Conservation (phyloP, 2,329 filamentous ascomycete genomes). For the Clarireedia sp. region DNA sequence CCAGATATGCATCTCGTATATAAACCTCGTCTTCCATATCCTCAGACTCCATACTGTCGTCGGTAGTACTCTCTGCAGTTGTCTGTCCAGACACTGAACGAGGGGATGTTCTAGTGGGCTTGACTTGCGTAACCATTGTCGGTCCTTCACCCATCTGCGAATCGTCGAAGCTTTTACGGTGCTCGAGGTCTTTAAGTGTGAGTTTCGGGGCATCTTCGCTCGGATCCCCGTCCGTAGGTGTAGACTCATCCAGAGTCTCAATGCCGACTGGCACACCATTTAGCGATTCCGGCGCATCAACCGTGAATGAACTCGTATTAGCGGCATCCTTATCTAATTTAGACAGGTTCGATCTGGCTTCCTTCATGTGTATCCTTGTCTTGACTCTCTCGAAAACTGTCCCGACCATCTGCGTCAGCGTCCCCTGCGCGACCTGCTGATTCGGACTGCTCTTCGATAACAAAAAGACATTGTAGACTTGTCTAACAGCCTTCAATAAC, state of each 20-base stretch:
- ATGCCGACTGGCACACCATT: conserved; percentile 19
- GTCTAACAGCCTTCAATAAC: conserved; percentile 88
- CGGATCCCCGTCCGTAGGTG: conserved; percentile 20
- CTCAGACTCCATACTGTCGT: conserved; percentile 51
- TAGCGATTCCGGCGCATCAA: conserved; percentile 26
- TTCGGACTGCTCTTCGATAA: conserved; percentile 90
- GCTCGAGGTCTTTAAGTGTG: conserved; percentile 58
- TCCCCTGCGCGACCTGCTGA: conserved; percentile 94
- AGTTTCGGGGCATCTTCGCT: conserved; percentile 43
- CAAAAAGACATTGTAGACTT: conserved; percentile 98
- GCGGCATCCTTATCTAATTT: conserved; percentile 24
- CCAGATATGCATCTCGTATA: conserved; percentile 91
- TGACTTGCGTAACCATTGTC: conserved; percentile 58
- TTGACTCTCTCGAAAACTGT: conserved; percentile 97
- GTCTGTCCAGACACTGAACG: conserved; percentile 47
- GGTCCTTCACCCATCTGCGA: conserved; percentile 59
- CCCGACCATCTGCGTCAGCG: conserved; percentile 95
- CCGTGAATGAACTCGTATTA: conserved; percentile 27
- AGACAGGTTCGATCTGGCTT: conserved; percentile 55
- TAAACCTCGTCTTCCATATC: conserved; percentile 88
- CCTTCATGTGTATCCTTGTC: conserved; percentile 76
- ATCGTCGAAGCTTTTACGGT: conserved; percentile 58
- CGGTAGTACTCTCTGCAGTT: conserved; percentile 43
- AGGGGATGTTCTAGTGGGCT: conserved; percentile 35
- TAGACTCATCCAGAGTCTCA: conserved; percentile 20